phyloP scores from a whole-genome alignment of 1,139 yeast genomes.

The Entelexis sorbosivorans region DNA sequence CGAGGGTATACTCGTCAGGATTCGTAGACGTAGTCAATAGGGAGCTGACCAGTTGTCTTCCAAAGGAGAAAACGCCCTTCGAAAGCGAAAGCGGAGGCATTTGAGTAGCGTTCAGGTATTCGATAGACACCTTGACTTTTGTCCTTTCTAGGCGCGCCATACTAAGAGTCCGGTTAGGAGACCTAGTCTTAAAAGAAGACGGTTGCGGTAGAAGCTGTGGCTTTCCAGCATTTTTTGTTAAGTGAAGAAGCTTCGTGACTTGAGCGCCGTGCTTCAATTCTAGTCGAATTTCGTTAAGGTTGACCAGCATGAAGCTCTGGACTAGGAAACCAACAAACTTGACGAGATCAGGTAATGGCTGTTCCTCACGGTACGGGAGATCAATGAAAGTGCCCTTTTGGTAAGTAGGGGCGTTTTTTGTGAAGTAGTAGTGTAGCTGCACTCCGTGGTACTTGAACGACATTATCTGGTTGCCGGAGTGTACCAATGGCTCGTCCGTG shows the following conservation, averaged over 20 bases:
- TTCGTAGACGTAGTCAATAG: constrained; percentile 28
- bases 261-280: constrained; percentile 27
- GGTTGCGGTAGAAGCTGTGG: constrained; percentile 26
- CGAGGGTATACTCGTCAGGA: constrained; percentile 30
- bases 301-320: constrained; percentile 33
- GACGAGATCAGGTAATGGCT: constrained; percentile 29
- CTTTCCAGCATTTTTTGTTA: constrained; percentile 27
- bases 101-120: constrained; percentile 33
- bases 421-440: constrained; percentile 31
- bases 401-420: constrained; percentile 19
- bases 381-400: constrained; percentile 34
- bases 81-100: constrained; percentile 23
- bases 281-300: constrained; percentile 26
- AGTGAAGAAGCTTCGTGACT: constrained; percentile 24
- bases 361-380: constrained; percentile 30
- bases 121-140: constrained; percentile 29
- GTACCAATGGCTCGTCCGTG: constrained; percentile 54
- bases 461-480: constrained; percentile 34
- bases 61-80: constrained; percentile 28
- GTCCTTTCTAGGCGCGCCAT: constrained; percentile 26
- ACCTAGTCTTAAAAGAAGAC: constrained; percentile 17
- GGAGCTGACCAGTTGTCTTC: constrained; percentile 29
- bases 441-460: constrained; percentile 34
- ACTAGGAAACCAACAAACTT: constrained; percentile 33
- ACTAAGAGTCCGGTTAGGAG: constrained; percentile 27